Evolutionary conservation across 1,139 yeast genomes (phyloP).

Genomic region (Geotrichum phurueaensis): DNA sequence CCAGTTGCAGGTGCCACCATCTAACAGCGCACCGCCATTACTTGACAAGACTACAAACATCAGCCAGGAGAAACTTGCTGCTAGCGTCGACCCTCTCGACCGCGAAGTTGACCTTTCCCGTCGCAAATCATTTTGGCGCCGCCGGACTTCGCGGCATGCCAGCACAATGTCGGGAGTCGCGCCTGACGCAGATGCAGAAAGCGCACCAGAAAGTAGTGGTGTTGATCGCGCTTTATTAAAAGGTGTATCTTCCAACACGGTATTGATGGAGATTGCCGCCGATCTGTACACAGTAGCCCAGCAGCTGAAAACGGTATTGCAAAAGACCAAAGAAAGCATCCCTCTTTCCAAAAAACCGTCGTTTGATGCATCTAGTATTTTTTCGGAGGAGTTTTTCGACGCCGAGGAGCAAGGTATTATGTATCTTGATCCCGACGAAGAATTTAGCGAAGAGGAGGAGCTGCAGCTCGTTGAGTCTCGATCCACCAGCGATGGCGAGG

Average conservation of each 20-base stretch:
- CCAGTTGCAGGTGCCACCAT: not conserved
- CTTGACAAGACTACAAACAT: conserved; percentile 9
- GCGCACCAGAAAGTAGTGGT: not conserved
- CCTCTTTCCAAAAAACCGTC: not conserved
- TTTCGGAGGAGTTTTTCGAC: conserved; percentile 56
- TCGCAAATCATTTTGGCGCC: conserved; percentile 11
- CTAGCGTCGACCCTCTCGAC: not conserved
- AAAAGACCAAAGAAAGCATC: not conserved
- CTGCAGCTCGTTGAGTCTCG: conserved; percentile 4
- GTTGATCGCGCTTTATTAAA: not conserved
- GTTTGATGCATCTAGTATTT: conserved; percentile 22
- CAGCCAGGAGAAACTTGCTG: not conserved
- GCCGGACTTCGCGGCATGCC: conserved; percentile 2
- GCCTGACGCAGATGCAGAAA: conserved; percentile 6
- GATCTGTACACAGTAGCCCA: not conserved
- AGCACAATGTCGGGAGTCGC: conserved; percentile 7
- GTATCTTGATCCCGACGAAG: conserved; percentile 28
- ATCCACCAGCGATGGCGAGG: conserved; percentile 18
- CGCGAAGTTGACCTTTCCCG: not conserved
- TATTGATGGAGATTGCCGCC: not conserved
- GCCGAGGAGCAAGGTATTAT: conserved; percentile 48
- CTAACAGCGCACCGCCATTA: not conserved
- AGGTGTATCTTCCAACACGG: not conserved
- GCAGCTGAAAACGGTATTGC: not conserved
- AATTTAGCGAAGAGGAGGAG: conserved; percentile 30